These are phyloP conservation scores for Termitomyces sp. DNA, from an alignment of 768 basidiomycete genomes.

Conservation along the genomic window DNA sequence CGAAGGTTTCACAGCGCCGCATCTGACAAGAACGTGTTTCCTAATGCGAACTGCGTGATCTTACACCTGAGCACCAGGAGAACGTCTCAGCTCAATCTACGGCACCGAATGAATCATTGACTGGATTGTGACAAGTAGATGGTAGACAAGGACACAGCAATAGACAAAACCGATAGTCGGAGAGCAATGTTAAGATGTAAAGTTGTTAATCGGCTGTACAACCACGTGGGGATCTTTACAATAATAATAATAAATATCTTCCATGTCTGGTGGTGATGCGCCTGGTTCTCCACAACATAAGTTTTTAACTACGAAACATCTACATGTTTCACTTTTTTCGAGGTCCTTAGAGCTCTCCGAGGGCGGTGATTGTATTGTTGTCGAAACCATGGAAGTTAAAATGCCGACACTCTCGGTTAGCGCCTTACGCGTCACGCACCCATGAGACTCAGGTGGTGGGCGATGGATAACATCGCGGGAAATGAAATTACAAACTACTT, in stretches of 20 bases:
- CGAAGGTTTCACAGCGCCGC: slow-evolving; percentile 1
- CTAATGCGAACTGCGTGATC: background rate
- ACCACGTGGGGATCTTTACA: slow-evolving; percentile 1
- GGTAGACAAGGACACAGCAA: slow-evolving; percentile 11
- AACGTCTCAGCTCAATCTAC: slow-evolving; percentile 2
- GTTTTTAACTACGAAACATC: background rate
- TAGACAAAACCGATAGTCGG: background rate
- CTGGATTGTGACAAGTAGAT: slow-evolving; percentile 7
- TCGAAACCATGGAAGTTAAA: background rate
- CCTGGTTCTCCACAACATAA: background rate
- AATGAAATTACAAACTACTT: background rate
- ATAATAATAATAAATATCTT: background rate
- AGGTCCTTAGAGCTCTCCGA: background rate
- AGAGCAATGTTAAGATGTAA: background rate
- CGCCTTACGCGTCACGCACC: background rate
- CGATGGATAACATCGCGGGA: background rate
- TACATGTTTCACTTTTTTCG: background rate
- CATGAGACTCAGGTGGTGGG: background rate
- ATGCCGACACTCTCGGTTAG: background rate
- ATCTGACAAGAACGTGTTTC: slow-evolving; percentile 1
- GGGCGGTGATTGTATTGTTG: background rate
- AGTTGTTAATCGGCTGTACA: background rate
- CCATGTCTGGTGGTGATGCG: slow-evolving; percentile 3
- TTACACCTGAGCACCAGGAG: slow-evolving; percentile 1
- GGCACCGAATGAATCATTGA: slow-evolving; percentile 8